phyloP scores from a whole-genome alignment of 192 early-diverging fungal species.

The Podochytrium sp. region DNA sequence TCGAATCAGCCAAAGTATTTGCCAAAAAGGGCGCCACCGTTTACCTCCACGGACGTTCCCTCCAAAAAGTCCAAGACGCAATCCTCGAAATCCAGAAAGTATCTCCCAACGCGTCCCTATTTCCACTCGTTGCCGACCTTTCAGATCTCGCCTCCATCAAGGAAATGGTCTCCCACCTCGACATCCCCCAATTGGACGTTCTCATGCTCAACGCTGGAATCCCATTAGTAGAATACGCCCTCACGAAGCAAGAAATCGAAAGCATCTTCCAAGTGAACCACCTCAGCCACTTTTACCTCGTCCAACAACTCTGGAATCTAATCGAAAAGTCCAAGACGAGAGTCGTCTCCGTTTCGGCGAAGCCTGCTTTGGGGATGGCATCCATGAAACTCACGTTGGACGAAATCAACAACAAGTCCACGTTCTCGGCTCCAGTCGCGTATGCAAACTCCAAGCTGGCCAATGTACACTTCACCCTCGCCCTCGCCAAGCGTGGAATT shows the following conservation, averaged over 20 bases:
- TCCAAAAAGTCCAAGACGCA: slow-evolving; percentile 31
- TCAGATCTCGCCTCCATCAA: slow-evolving; percentile 5
- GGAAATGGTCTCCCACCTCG: slow-evolving; percentile 16
- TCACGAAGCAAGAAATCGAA: slow-evolving; percentile 1
- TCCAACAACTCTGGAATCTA: slow-evolving; percentile 2
- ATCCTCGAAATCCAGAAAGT: slow-evolving; percentile 31
- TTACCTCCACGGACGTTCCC: slow-evolving; percentile 25
- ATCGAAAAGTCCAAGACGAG: slow-evolving; percentile 21
- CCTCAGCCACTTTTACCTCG: slow-evolving; percentile 14
- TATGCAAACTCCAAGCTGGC: slow-evolving; percentile 19
- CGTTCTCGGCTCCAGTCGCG: neutral
- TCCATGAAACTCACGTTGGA: slow-evolving; percentile 12
- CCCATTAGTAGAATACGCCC: neutral
- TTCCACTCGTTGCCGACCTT: slow-evolving; percentile 13
- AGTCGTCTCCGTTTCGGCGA: slow-evolving; percentile 14
- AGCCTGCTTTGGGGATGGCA: neutral
- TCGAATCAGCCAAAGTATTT: slow-evolving; percentile 26
- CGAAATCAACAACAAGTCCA: neutral
- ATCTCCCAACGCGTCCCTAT: slow-evolving; percentile 26
- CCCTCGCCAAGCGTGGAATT: slow-evolving; percentile 8
- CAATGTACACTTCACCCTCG: neutral
- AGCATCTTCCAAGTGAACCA: neutral
- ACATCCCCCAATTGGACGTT: slow-evolving; percentile 10
- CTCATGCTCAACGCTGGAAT: slow-evolving; percentile 29
- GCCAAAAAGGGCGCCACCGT: slow-evolving; percentile 33